Base-by-base conservation (phyloP, 768 basidiomycete species). In the Boletus insuetus region DNA sequence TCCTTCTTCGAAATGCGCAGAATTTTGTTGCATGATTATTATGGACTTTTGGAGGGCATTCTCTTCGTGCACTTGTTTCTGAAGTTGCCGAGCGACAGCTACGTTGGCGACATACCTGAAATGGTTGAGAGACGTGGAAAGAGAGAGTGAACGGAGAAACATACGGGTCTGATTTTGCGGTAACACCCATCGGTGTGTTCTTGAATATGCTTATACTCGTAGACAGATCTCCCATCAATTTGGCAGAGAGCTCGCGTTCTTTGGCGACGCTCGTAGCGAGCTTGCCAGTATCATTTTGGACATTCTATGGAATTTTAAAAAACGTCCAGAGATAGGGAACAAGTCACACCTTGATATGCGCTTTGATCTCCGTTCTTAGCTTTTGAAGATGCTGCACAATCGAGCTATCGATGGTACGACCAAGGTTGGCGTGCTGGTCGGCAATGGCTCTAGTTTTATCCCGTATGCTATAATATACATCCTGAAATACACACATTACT, bases 371-470 rank as follows among this genome's bases (percentile, higher is more conserved):
- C 2, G 84, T 77, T 31, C 88, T 77, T n/a, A 98, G 81, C 73
- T 98, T 98, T 73, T 97, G 89, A 10, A 99, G 81, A 69, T 98
- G 97, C 70, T 98, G 94, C 2, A 99, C 96, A 66, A 98, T 98
- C 6, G 94, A 96, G 32, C 88, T 89, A 62, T 99, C 95, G 66
- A 99, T 89, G 7, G 97, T 98, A 32, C 94, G 85, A 3, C 95
- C 96, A 10, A 99, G 83, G 66, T 94, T 96, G 12, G 95, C 93
- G 66, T 98, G 95, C 51, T 96, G 92, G 74, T 98, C 97, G 0
- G 97, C 94, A 59, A 98, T 92, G 53, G 80, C 73, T 46, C 95
- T 87, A 0, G 94, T 94, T 73, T 93, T 94, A 79, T 98, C 94
- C 17, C 97, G 85, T 58, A 99, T 86, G 55, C 77, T 81, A 74